These are phyloP conservation scores for Dendrobium nobile DNA, from an alignment of 106 monocot species.

Conservation along the genomic window DNA sequence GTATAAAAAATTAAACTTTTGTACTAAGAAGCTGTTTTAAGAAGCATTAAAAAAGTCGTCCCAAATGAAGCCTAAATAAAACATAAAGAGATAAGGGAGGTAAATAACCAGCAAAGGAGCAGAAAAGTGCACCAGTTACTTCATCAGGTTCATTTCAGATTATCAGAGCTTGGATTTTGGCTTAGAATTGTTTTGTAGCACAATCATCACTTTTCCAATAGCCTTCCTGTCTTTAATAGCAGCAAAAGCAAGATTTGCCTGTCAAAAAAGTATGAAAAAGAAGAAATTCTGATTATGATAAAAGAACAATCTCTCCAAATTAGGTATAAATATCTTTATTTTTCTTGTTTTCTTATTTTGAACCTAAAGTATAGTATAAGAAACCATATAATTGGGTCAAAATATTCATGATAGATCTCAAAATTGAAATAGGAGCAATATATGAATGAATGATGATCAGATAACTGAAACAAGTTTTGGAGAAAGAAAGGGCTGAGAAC, in stretches of 20 bases:
- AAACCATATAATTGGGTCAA: too few species aligned
- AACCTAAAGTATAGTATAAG: too few species aligned
- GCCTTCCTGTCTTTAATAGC: slow-evolving; percentile 80
- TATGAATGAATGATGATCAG: too few species aligned
- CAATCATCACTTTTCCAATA: slow-evolving; percentile 84
- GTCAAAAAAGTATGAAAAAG: slow-evolving; percentile 7
- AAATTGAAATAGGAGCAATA: too few species aligned
- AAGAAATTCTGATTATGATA: neutral
- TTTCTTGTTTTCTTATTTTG: too few species aligned
- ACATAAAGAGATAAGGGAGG: neutral
- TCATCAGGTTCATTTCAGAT: neutral
- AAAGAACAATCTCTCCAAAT: neutral
- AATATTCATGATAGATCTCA: too few species aligned
- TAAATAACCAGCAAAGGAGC: neutral
- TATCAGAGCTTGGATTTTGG: slow-evolving; percentile 63
- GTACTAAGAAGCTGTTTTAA: too few species aligned
- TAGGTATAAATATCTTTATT: too few species aligned
- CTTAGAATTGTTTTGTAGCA: slow-evolving; percentile 15
- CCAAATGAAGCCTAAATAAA: neutral
- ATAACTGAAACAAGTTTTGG: too few species aligned
- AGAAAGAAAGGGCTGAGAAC: too few species aligned
- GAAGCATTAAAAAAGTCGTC: too few species aligned
- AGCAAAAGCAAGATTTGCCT: slow-evolving; percentile 91
- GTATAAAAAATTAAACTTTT: too few species aligned
- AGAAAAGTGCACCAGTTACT: neutral